A percentile compares a stretch with the other conserved stretches of the same genome.
Evolutionary conservation across 495 filamentous ascomycete species (phyloP).

Genomic region (Aspergillus ellipticus): DNA sequence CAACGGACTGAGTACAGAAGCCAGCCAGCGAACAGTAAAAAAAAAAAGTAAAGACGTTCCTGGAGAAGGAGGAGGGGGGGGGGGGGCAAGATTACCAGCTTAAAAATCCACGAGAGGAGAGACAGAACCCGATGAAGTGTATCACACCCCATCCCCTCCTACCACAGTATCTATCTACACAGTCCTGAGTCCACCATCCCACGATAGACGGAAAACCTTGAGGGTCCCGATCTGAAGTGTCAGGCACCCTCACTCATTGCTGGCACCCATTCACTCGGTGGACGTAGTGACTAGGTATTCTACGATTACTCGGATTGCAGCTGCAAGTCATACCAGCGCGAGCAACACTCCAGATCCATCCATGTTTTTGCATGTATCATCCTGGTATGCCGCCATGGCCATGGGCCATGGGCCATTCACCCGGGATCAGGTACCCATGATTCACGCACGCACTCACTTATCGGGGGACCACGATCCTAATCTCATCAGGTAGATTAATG

Average conservation of each 20-base stretch:
- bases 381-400: background rate
- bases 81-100: too few relatives aligned
- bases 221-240: background rate
- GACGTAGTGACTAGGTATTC: background rate
- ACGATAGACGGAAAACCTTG: background rate
- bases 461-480: background rate
- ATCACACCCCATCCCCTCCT: background rate
- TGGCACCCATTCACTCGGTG: too few relatives aligned
- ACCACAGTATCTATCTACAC: constrained; percentile 8
- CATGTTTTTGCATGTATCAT: background rate
- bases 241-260: background rate
- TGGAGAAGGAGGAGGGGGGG: constrained; percentile 8
- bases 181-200: too few relatives aligned
- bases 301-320: constrained; percentile 19
- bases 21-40: background rate
- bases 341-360: background rate
- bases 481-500: constrained; percentile 14
- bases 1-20: too few relatives aligned
- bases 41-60: background rate
- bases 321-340: constrained; percentile 22
- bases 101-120: constrained; percentile 18
- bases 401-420: background rate
- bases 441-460: background rate
- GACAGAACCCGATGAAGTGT: constrained; percentile 11
- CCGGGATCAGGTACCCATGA: background rate